Percentiles rank a stretch among this genome's conserved stretches.
These are phyloP conservation scores for Moesziomyces antarcticus DNA, from an alignment of 1,284 basidiomycete genomes.

Conservation along the genomic window DNA sequence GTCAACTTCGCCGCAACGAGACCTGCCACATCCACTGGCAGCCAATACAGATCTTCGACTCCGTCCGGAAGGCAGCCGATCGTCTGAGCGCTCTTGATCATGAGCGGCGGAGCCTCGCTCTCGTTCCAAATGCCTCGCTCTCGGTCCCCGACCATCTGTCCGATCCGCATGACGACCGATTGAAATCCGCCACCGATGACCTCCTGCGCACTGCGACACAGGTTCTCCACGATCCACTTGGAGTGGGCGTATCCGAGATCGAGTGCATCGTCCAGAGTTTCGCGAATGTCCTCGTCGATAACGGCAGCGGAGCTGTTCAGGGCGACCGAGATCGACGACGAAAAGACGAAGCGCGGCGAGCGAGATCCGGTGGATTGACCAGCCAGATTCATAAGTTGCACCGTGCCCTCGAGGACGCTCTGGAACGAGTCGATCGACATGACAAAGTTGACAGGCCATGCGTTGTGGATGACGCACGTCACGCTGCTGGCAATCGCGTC, in stretches of 20 bases:
- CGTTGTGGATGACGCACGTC: slow-evolving; percentile 50
- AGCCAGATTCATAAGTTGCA: slow-evolving; percentile 73
- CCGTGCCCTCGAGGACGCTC: slow-evolving; percentile 70
- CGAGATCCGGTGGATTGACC: slow-evolving; percentile 69
- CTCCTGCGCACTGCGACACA: slow-evolving; percentile 70
- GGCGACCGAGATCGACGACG: slow-evolving; percentile 72
- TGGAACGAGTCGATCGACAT: slow-evolving; percentile 46
- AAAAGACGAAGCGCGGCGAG: slow-evolving; percentile 73
- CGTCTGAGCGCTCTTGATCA: slow-evolving; percentile 70
- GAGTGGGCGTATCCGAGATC: slow-evolving; percentile 73
- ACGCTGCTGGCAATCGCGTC: slow-evolving; percentile 12
- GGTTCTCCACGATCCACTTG: slow-evolving; percentile 75
- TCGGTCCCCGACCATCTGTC: slow-evolving; percentile 74
- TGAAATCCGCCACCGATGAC: slow-evolving; percentile 39
- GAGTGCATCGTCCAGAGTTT: slow-evolving; percentile 69
- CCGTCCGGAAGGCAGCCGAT: slow-evolving; percentile 71
- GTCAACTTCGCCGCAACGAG: slow-evolving; percentile 72
- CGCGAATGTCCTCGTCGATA: slow-evolving; percentile 69
- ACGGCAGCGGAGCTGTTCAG: slow-evolving; percentile 63
- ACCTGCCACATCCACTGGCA: slow-evolving; percentile 74
- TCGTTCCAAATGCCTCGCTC: slow-evolving; percentile 74
- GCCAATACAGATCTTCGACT: slow-evolving; percentile 72
- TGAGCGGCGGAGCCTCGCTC: slow-evolving; percentile 71
- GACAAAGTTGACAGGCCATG: slow-evolving; percentile 57
- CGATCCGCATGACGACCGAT: slow-evolving; percentile 65